Percentiles rank a stretch among this genome's conserved stretches.
Evolutionary conservation across 208 protist species (phyloP).

Genomic region (Trypanosoma vivax): DNA sequence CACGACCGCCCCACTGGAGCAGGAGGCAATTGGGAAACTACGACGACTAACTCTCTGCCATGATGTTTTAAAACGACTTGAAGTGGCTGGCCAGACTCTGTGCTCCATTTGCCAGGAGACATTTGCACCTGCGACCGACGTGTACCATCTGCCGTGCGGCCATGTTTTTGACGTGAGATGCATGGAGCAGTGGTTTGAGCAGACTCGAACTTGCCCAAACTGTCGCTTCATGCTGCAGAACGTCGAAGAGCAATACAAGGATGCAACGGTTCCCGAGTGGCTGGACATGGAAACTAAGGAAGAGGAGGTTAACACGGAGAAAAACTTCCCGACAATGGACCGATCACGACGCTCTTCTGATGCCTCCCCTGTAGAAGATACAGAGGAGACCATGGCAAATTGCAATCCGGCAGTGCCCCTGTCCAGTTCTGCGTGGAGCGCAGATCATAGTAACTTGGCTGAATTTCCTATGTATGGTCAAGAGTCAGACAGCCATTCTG

Average conservation of each 20-base stretch:
- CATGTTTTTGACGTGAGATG: conserved; percentile 57
- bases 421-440: too few species aligned
- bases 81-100: conserved; percentile 8
- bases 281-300: background rate
- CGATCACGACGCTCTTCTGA: too few species aligned
- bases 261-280: conserved; percentile 14
- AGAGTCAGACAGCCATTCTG: too few species aligned
- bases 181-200: conserved; percentile 37
- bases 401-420: too few species aligned
- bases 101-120: conserved; percentile 35
- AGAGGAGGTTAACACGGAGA: conserved; percentile 1
- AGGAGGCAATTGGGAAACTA: conserved; percentile 6
- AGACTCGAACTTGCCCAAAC: conserved; percentile 45
- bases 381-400: too few species aligned
- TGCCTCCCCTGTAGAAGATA: too few species aligned
- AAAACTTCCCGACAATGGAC: background rate
- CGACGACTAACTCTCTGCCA: conserved; percentile 4
- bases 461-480: too few species aligned
- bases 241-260: conserved; percentile 22
- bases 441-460: too few species aligned
- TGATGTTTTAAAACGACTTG: conserved; percentile 13
- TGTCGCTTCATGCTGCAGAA: conserved; percentile 36
- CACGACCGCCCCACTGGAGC: conserved; percentile 16
- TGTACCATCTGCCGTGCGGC: conserved; percentile 58
- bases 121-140: conserved; percentile 16